phyloP scores from a whole-genome alignment of 495 filamentous ascomycete genomes.

The Hypoxylon subgilvum region DNA sequence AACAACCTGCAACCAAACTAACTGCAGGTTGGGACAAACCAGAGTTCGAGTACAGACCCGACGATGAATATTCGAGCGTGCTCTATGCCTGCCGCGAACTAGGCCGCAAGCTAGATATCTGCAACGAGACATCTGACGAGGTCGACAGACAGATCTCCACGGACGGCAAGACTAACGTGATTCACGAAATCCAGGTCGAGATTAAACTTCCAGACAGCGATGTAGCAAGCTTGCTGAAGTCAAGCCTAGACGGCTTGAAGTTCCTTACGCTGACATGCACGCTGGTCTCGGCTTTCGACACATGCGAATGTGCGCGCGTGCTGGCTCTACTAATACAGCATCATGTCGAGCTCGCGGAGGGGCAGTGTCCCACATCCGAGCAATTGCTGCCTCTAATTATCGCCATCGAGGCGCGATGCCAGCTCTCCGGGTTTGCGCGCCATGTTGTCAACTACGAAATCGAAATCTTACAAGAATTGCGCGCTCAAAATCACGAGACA shows the following conservation, averaged over 20 bases:
- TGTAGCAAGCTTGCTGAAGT: neutral
- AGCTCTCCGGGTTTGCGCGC: constrained; percentile 5
- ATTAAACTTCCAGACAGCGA: constrained; percentile 5
- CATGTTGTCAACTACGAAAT: constrained; percentile 12
- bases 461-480: neutral
- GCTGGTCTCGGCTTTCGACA: constrained; percentile 12
- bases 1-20: neutral
- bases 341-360: neutral
- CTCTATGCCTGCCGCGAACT: constrained; percentile 6
- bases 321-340: neutral
- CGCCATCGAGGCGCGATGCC: neutral
- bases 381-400: constrained; percentile 4
- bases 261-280: constrained; percentile 13
- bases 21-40: neutral
- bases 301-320: constrained; percentile 1
- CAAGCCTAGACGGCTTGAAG: neutral
- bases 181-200: neutral
- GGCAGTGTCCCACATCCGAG: constrained; percentile 1
- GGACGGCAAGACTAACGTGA: neutral
- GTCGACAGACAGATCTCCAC: neutral
- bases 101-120: constrained; percentile 7
- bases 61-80: neutral
- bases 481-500: neutral
- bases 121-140: constrained; percentile 3
- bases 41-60: neutral